These are phyloP conservation scores for Teratosphaeria pseudoeucalypti DNA, from an alignment of 2,329 filamentous ascomycete genomes.

Conservation along the genomic window DNA sequence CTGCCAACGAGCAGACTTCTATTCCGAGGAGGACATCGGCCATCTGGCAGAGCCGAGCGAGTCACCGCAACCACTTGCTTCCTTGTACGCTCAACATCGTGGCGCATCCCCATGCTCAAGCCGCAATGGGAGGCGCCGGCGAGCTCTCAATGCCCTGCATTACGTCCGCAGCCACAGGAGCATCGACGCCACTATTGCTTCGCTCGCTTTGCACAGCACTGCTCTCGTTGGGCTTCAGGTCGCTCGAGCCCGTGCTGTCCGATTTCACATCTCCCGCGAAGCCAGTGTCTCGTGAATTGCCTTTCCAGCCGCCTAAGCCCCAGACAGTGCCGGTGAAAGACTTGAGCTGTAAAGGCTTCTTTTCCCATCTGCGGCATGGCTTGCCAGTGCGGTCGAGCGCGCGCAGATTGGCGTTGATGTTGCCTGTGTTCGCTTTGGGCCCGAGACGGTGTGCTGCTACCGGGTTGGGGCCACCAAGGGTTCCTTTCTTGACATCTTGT, in stretches of 20 bases:
- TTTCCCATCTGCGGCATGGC: conserved; percentile 85
- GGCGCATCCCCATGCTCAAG: conserved; percentile 6
- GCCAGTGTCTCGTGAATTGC: conserved; percentile 47
- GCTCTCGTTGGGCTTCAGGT: conserved; percentile 46
- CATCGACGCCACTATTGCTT: conserved; percentile 44
- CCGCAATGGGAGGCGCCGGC: conserved; percentile 30
- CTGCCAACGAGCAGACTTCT: background rate
- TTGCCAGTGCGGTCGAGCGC: conserved; percentile 87
- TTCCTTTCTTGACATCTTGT: conserved; percentile 27
- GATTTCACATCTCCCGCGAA: conserved; percentile 52
- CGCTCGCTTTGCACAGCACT: conserved; percentile 51
- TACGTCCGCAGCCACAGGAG: conserved; percentile 24
- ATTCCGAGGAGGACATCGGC: background rate
- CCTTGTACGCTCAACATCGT: background rate
- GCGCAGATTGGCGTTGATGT: conserved; percentile 91
- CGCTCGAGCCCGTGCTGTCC: conserved; percentile 45
- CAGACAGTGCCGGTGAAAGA: conserved; percentile 83
- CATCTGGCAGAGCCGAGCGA: background rate
- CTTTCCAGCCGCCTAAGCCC: conserved; percentile 74
- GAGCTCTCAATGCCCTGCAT: conserved; percentile 26
- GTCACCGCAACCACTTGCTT: background rate
- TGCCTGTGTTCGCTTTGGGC: conserved; percentile 91
- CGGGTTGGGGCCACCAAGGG: conserved; percentile 29
- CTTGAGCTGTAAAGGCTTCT: conserved; percentile 72
- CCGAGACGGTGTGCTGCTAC: conserved; percentile 67